Evolutionary conservation across 1,284 basidiomycete species (phyloP), one percentile per base, ranked within the genome.

Genomic region (Fomitopsis pinicola): DNA sequence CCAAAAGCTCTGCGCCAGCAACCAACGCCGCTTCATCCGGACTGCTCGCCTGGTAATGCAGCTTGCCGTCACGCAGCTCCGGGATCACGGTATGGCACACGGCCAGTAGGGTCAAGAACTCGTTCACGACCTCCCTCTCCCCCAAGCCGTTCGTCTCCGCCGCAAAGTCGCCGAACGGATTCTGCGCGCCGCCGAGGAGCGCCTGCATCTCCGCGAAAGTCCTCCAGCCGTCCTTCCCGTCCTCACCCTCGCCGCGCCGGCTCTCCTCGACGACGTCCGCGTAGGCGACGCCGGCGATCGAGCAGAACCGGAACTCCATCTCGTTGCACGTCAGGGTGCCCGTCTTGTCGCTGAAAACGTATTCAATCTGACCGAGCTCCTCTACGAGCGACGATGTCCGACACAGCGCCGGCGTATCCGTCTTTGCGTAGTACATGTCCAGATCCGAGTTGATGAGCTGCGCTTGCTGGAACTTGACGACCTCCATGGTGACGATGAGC

Each of bases 1-100:
- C 95, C 62, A 99, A 78, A 46, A 92, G 70, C 73, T 99, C 95
- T 0, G 97, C 97, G 14, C 97, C 97, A 1, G 92, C 86, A 0
- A 99, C 97, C 38, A 99, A 80, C 1, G 97, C 97, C 0, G 95
- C 97, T 75, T 99, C 97, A 71, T 99, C 97, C 0, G 97, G 97
- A 78, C 95, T 97, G 64, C 94, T 97, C 0, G 97, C 97, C 75
- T 99, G 97, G 73, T 92, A 99, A 26, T 89, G 82, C 68, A 89
- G 90, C 82, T 92, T 95, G 45, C 82, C 89, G 59, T 94, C 88
- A 67, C 87, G 89, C 59, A 89, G 77, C 75, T 99, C 97, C n/a
- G 97, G 93, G 73, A 99, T 97, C 67, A 99, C 97, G 0, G 97
- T 99, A 74, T 99, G 97, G 70, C 97, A 99, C 42, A 98, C 96